Evolutionary conservation across 306 rosid species (phyloP), one percentile per base, ranked within the genome.

Genomic region (Ammopiptanthus mongolicus): DNA sequence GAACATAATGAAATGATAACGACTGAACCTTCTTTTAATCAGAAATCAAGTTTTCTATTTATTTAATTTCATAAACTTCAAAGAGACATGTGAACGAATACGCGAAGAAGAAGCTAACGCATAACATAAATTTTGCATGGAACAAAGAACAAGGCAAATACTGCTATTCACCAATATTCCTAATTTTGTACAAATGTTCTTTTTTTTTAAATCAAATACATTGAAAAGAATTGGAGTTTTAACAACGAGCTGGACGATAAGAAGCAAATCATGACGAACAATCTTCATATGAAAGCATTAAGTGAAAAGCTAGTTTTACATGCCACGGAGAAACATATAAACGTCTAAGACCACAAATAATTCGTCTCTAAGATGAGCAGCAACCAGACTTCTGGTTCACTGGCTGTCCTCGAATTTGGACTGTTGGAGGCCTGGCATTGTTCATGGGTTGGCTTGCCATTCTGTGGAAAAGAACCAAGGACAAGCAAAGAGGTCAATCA

Each of bases 401-500:
- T 0, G 99, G 99, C 84, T 96, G 98, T 82, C 99, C 99, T 69
- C 97, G 89, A 65, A 96, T 92, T 88, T 92, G 98, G 74, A 96
- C 97, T 0, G 99, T 96, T 14, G 97, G 97, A 77, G 98, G 97
- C 87, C 99, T 80, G 17, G 92, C 91, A 67, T 88, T 90, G 91
- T 81, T 92, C 91, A 88, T 81, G 5, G 99, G 99, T 80, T 96
- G 99, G 82, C 91, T 96, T 25, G 99, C 99, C 99, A 96, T 96
- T 90, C 99, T 96, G 84, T 77, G 62, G n/a, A 59, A 36, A 75
- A 73, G 4, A 53, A 65, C 12, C 47, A 64, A 18, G 23, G 5
- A 70, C 73, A 66, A n/a, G 17, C 28, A 57, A 72, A 50, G 5
- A 31, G 12, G 36, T 60, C 31, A 78, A 17, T 50, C 29, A 77